Conservation (phyloP, 1,284 basidiomycete species). For the Ceratobasidium sp. region DNA sequence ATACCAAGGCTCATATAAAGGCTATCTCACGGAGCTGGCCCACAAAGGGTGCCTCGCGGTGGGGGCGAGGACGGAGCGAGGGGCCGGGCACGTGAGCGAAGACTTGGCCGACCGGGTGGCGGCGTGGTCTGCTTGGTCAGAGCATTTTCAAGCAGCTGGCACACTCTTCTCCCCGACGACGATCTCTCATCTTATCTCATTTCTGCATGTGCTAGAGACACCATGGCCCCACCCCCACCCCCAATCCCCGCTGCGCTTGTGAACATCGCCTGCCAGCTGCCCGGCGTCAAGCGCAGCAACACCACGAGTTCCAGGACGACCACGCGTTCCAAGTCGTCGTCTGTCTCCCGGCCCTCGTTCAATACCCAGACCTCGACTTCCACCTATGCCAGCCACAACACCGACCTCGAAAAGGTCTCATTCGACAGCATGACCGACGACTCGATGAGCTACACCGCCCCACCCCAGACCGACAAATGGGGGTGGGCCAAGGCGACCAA, state of each 20-base stretch:
- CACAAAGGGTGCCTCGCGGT: too few species aligned
- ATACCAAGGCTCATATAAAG: too few species aligned
- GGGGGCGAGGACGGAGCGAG: too few species aligned
- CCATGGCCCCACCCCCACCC: not conserved
- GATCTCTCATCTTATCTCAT: too few species aligned
- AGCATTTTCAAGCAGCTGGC: too few species aligned
- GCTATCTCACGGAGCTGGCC: too few species aligned
- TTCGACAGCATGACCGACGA: slow-evolving; percentile 20
- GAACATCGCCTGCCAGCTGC: slow-evolving; percentile 27
- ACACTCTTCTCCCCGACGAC: too few species aligned
- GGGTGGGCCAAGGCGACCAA: slow-evolving; percentile 38
- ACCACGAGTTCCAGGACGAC: slow-evolving; percentile 5
- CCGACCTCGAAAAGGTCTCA: slow-evolving; percentile 22
- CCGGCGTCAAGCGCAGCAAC: slow-evolving; percentile 36
- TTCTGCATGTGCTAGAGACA: too few species aligned
- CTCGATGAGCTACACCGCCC: slow-evolving; percentile 36
- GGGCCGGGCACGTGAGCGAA: too few species aligned
- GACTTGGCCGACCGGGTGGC: too few species aligned
- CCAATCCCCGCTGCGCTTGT: slow-evolving; percentile 25
- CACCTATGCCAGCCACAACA: slow-evolving; percentile 10
- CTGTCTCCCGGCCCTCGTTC: slow-evolving; percentile 22
- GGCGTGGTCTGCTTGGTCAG: too few species aligned
- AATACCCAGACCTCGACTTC: slow-evolving; percentile 1
- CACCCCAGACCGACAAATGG: slow-evolving; percentile 23
- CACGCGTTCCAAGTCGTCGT: slow-evolving; percentile 22